A percentile compares a stretch with the other conserved stretches of the same genome.
These are phyloP conservation scores for Escallonia rubra DNA, from an alignment of 129 eudicot genomes.

Conservation along the genomic window DNA sequence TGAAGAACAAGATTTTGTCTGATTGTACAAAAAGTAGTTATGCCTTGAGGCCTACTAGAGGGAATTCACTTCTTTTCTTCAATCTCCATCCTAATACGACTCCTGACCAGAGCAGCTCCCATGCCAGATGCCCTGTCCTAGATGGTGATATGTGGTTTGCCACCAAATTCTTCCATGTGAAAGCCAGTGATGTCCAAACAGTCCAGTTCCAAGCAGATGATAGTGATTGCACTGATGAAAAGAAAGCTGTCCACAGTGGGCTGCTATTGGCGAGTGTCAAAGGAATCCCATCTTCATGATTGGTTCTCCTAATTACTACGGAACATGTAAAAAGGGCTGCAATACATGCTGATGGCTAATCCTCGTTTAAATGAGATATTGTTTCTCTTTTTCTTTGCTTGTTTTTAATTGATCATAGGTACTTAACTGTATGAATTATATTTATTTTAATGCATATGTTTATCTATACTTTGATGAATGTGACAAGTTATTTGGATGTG, in stretches of 20 bases:
- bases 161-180: constrained; percentile 47
- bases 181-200: constrained; percentile 14
- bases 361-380: background rate
- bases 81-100: constrained; percentile 63
- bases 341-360: constrained; percentile 50
- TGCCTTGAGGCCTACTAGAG: constrained; percentile 52
- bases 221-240: constrained; percentile 70
- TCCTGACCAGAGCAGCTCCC: constrained; percentile 58
- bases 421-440: no score
- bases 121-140: constrained; percentile 60
- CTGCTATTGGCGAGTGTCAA: constrained; percentile 76
- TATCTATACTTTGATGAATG: no score
- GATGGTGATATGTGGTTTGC: constrained; percentile 85
- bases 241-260: constrained; percentile 79
- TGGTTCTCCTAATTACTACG: constrained; percentile 84
- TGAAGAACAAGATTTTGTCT: constrained; percentile 45
- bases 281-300: constrained; percentile 77
- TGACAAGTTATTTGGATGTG: no score
- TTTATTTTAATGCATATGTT: no score
- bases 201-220: constrained; percentile 12
- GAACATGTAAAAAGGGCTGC: constrained; percentile 90
- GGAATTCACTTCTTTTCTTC: constrained; percentile 75
- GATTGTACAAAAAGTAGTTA: constrained; percentile 44
- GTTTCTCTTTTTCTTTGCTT: background rate
- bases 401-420: no score